phyloP scores from a whole-genome alignment of 805 yeast species.

The Vanderwaltozyma verrucispora region DNA sequence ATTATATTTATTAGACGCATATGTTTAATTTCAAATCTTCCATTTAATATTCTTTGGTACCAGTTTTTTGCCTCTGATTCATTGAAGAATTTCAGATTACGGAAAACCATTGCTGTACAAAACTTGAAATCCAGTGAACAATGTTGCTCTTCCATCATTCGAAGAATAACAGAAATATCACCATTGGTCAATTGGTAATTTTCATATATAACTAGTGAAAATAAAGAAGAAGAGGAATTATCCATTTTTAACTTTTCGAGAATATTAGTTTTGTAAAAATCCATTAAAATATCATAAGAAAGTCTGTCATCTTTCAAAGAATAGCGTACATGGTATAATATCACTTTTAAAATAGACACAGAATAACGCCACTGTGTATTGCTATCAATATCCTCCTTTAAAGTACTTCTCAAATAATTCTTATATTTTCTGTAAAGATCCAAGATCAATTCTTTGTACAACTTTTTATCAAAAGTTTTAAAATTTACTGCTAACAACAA shows the following conservation, averaged over 20 bases:
- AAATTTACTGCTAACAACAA: constrained; percentile 10
- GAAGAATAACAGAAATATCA: constrained; percentile 12
- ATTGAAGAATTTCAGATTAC: constrained; percentile 10
- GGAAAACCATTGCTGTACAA: constrained; percentile 19
- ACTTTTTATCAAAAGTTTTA: constrained; percentile 5
- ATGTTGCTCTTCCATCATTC: constrained; percentile 15
- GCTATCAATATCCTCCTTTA: not conserved
- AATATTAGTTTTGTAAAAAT: constrained; percentile 14
- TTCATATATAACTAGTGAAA: constrained; percentile 18
- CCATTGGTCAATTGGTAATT: constrained; percentile 9
- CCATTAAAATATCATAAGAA: constrained; percentile 16
- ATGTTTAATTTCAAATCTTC: constrained; percentile 18
- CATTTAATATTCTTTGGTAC: constrained; percentile 19
- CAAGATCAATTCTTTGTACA: constrained; percentile 10
- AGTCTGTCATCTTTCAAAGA: constrained; percentile 13
- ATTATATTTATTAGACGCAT: constrained; percentile 10
- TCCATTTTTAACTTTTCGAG: constrained; percentile 7
- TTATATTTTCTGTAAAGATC: constrained; percentile 13
- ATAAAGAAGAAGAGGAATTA: constrained; percentile 13
- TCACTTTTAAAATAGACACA: constrained; percentile 15
- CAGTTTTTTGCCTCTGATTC: constrained; percentile 18
- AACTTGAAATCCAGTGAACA: constrained; percentile 19
- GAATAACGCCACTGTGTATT: constrained; percentile 8
- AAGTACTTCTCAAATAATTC: too few relatives aligned
- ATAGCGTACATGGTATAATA: constrained; percentile 13